Evolutionary conservation across 225 moss, liverwort and hornwort species (phyloP).

Genomic region (Asterella californica): DNA sequence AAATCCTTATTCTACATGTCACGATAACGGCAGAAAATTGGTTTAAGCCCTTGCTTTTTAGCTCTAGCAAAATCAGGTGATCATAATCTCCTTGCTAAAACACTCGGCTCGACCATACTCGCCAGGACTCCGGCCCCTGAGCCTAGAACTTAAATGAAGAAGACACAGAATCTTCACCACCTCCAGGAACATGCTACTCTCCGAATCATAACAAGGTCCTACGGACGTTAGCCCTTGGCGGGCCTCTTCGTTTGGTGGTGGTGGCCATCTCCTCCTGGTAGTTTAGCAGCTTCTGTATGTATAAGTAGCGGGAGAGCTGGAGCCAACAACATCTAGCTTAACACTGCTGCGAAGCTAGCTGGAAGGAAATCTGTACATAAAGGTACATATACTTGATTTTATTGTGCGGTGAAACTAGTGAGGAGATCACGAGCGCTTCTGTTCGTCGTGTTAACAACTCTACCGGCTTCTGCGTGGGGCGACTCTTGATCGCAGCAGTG

Average conservation of each 20-base stretch:
- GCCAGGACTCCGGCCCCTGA: too few species aligned
- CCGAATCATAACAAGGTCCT: neutral
- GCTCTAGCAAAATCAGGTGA: neutral
- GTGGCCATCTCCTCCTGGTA: neutral
- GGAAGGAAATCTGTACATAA: conserved; percentile 1
- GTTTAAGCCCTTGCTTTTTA: neutral
- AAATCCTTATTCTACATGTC: neutral
- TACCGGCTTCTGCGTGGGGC: neutral
- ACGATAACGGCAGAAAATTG: neutral
- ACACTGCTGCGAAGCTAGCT: neutral
- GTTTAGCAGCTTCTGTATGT: neutral
- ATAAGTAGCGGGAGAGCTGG: neutral
- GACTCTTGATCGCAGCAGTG: neutral
- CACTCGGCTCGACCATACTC: too few species aligned
- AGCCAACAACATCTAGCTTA: neutral
- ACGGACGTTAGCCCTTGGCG: neutral
- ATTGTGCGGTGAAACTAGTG: neutral
- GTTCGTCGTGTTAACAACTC: neutral
- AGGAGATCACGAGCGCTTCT: neutral
- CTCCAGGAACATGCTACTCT: neutral
- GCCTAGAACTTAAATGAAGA: neutral
- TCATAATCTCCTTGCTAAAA: neutral
- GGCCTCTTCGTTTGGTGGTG: neutral
- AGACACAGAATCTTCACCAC: neutral
- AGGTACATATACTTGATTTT: neutral